phyloP scores from a whole-genome alignment of 345 rosid species.

The Xanthoceras sorbifolium region DNA sequence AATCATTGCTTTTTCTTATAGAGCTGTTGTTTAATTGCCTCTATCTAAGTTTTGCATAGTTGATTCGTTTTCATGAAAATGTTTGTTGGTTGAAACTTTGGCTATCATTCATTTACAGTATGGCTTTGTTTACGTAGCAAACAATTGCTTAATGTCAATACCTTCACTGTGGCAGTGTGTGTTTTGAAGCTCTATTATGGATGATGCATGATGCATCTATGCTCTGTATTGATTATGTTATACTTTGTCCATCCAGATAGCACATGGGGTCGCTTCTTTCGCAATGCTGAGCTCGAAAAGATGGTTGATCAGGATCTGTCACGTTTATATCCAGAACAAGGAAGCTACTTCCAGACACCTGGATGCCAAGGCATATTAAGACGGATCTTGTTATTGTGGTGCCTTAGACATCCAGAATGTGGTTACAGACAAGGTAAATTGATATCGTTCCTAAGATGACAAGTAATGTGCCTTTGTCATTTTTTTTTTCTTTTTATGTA shows the following conservation, averaged over 20 bases:
- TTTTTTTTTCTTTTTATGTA: neutral
- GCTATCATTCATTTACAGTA: neutral
- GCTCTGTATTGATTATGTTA: conserved; percentile 6
- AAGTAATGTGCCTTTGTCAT: neutral
- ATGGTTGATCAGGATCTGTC: conserved; percentile 93
- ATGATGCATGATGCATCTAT: neutral
- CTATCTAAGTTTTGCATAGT: neutral
- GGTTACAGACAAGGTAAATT: conserved; percentile 85
- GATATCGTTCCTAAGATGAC: neutral
- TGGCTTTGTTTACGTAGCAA: neutral
- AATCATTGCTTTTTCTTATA: too few species aligned
- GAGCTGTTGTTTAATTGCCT: neutral
- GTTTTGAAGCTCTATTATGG: neutral
- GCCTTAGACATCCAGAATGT: conserved; percentile 83
- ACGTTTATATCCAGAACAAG: conserved; percentile 92
- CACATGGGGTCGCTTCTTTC: conserved; percentile 93
- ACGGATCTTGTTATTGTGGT: conserved; percentile 86
- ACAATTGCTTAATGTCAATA: neutral
- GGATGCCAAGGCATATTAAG: conserved; percentile 97
- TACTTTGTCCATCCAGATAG: conserved; percentile 61
- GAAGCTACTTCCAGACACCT: conserved; percentile 90
- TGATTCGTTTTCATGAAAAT: neutral
- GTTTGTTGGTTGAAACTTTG: neutral
- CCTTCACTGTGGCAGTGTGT: neutral
- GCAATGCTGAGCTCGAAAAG: conserved; percentile 92